Percentiles rank a stretch among this genome's conserved stretches.
These are phyloP conservation scores for Diaporthe ilicicola DNA, from an alignment of 2,329 filamentous ascomycete species.

Conservation along the genomic window DNA sequence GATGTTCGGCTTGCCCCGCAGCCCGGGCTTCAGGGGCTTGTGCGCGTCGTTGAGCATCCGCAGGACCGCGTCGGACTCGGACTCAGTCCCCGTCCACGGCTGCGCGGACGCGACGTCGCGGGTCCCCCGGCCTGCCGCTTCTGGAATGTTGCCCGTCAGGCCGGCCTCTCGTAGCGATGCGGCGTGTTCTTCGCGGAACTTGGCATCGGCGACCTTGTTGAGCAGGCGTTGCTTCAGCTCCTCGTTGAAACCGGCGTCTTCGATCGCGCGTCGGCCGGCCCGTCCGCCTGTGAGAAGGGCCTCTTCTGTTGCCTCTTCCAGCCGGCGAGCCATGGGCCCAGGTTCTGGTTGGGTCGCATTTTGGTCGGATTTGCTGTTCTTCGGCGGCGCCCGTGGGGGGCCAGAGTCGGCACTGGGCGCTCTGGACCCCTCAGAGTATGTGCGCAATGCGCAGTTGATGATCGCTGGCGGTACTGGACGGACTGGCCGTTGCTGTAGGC, in stretches of 20 bases:
- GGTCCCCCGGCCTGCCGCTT: slow-evolving; percentile 73
- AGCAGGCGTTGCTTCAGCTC: slow-evolving; percentile 68
- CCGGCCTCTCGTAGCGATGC: slow-evolving; percentile 57
- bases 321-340: slow-evolving; percentile 63
- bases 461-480: background rate
- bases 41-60: slow-evolving; percentile 86
- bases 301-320: slow-evolving; percentile 71
- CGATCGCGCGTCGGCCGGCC: slow-evolving; percentile 65
- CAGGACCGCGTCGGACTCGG: slow-evolving; percentile 76
- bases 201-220: slow-evolving; percentile 62
- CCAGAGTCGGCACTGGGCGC: background rate
- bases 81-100: slow-evolving; percentile 83
- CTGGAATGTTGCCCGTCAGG: slow-evolving; percentile 46
- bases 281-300: slow-evolving; percentile 66
- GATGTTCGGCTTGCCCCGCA: slow-evolving; percentile 56
- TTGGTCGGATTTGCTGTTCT: background rate
- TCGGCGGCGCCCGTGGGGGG: background rate
- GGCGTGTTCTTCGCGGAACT: slow-evolving; percentile 61
- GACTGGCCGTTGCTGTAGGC: background rate
- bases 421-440: slow-evolving; percentile 20
- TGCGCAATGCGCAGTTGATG: background rate
- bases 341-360: slow-evolving; percentile 35
- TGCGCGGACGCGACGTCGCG: slow-evolving; percentile 71
- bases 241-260: slow-evolving; percentile 70
- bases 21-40: slow-evolving; percentile 68